phyloP scores from a whole-genome alignment of 1,284 basidiomycete species.

The Rhodotorula sp. region DNA sequence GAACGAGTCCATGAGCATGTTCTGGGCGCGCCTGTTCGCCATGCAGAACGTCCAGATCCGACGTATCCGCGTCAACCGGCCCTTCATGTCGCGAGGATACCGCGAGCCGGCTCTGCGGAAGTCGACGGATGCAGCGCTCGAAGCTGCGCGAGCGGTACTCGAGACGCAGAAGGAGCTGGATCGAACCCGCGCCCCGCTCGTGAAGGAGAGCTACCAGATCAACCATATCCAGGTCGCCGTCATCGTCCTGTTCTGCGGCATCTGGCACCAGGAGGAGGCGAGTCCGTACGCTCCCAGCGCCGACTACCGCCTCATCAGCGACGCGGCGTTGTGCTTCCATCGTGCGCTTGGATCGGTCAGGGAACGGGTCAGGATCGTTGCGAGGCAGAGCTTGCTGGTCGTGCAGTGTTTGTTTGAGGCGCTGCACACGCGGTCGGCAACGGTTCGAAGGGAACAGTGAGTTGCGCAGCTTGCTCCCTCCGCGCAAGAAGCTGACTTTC shows the following conservation, averaged over 20 bases:
- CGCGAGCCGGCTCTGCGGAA: constrained; percentile 27
- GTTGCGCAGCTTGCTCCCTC: neutral
- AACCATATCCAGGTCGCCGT: constrained; percentile 27
- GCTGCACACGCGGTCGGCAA: constrained; percentile 8
- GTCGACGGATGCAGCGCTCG: constrained; percentile 31
- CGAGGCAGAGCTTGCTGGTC: constrained; percentile 29
- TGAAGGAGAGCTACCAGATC: constrained; percentile 36
- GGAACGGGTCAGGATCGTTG: constrained; percentile 28
- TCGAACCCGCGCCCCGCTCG: constrained; percentile 17
- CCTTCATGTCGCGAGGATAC: constrained; percentile 36
- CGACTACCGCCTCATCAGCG: constrained; percentile 33
- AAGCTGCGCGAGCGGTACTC: constrained; percentile 22
- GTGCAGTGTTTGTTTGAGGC: constrained; percentile 33
- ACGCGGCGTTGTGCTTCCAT: constrained; percentile 29
- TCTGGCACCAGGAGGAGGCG: constrained; percentile 32
- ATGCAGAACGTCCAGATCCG: constrained; percentile 31
- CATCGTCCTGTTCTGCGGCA: constrained; percentile 31
- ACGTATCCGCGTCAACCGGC: constrained; percentile 36
- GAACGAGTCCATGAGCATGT: constrained; percentile 19
- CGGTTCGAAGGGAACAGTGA: constrained; percentile 8
- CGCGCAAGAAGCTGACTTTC: too few species aligned
- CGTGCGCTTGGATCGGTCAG: constrained; percentile 15
- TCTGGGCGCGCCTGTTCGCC: constrained; percentile 19
- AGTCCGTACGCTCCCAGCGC: constrained; percentile 1
- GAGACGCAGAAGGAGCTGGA: constrained; percentile 31